Conservation (phyloP, 169 alveolate genomes). For the Plasmodium ovale region DNA sequence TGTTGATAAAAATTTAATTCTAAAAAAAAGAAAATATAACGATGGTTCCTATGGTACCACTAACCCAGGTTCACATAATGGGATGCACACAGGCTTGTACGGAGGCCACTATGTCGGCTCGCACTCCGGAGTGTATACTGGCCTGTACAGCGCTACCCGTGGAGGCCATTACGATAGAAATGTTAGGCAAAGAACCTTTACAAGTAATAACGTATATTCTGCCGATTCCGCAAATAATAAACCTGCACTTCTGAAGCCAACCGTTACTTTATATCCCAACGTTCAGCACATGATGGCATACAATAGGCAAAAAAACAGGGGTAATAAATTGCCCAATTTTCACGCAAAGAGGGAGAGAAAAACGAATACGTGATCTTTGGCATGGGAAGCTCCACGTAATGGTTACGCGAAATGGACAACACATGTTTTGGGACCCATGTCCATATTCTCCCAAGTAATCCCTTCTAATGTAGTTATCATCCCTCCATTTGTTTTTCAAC, state of each 20-base stretch:
- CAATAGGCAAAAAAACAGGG: slow-evolving; percentile 18
- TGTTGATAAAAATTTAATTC: slow-evolving; percentile 14
- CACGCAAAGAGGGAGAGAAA: slow-evolving; percentile 24
- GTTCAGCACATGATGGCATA: slow-evolving; percentile 54
- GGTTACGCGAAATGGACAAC: too few species aligned
- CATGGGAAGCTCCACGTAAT: too few species aligned
- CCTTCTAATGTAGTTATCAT: too few species aligned
- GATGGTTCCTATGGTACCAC: neutral
- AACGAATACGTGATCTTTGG: slow-evolving; percentile 1
- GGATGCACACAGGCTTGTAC: too few species aligned
- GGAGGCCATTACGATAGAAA: slow-evolving; percentile 62
- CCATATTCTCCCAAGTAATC: too few species aligned
- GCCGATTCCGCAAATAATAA: slow-evolving; percentile 1
- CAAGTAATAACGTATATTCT: neutral
- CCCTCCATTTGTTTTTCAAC: neutral
- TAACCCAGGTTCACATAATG: too few species aligned
- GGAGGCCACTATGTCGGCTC: too few species aligned
- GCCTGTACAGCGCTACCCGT: neutral
- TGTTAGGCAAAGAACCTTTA: slow-evolving; percentile 25
- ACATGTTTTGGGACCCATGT: too few species aligned
- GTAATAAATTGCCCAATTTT: slow-evolving; percentile 6
- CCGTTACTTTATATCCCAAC: slow-evolving; percentile 50
- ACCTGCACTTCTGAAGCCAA: slow-evolving; percentile 14
- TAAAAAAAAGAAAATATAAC: slow-evolving; percentile 53
- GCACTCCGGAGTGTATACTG: neutral